Percentiles rank a stretch among this genome's conserved stretches.
phyloP scores from a whole-genome alignment of 1,139 yeast species.

The Debaryomyces udenii region DNA sequence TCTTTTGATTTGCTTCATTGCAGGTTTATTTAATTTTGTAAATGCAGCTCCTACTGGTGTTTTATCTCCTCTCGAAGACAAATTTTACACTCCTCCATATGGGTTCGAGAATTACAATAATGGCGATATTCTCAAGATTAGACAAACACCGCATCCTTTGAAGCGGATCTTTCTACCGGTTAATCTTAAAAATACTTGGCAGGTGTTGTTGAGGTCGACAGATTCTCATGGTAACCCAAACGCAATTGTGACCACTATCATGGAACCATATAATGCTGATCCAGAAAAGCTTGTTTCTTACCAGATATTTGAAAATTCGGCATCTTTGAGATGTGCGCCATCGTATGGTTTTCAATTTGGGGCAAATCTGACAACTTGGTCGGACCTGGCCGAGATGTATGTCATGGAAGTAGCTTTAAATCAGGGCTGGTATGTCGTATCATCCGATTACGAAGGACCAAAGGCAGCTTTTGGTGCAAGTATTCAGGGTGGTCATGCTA shows the following conservation, averaged over 20 bases:
- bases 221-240: constrained; percentile 35
- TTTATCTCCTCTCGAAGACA: constrained; percentile 20
- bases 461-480: constrained; percentile 35
- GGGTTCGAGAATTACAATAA: constrained; percentile 22
- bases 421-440: constrained; percentile 36
- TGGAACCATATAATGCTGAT: constrained; percentile 36
- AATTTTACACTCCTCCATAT: constrained; percentile 25
- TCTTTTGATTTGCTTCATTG: not conserved
- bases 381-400: constrained; percentile 27
- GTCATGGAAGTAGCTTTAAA: constrained; percentile 29
- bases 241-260: constrained; percentile 34
- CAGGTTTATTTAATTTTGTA: not conserved
- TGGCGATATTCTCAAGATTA: constrained; percentile 26
- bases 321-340: constrained; percentile 33
- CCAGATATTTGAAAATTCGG: constrained; percentile 38
- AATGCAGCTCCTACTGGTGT: constrained; percentile 1
- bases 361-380: constrained; percentile 21
- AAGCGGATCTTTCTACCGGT: constrained; percentile 20
- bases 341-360: constrained; percentile 31
- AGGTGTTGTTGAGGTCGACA: constrained; percentile 35
- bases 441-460: constrained; percentile 40
- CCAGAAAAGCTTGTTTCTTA: constrained; percentile 32
- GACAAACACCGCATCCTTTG: constrained; percentile 25
- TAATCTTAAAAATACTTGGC: constrained; percentile 30
- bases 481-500: constrained; percentile 33